Conservation (phyloP, 768 basidiomycete species). For the Rhizopogon rudus region DNA sequence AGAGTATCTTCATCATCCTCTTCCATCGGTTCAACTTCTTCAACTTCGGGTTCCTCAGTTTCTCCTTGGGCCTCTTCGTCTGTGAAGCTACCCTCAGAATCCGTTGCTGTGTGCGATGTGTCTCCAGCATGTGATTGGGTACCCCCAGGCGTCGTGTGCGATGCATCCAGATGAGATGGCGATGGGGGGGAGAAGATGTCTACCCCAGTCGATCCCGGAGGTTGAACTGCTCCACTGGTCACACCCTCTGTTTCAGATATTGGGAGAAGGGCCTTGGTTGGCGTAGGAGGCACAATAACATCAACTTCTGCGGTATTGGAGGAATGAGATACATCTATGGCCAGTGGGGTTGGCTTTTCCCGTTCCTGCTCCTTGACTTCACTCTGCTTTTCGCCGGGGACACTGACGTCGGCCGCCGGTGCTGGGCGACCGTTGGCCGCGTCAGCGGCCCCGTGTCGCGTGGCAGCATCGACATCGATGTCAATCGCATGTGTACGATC, state of each 20-base stretch:
- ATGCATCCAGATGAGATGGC: slow-evolving; percentile 16
- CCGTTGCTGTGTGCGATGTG: slow-evolving; percentile 25
- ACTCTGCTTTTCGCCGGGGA: slow-evolving; percentile 24
- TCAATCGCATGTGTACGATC: slow-evolving; percentile 41
- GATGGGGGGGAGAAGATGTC: slow-evolving; percentile 26
- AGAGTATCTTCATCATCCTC: slow-evolving; percentile 85
- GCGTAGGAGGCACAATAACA: slow-evolving; percentile 43
- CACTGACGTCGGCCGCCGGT: slow-evolving; percentile 14
- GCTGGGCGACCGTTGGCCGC: slow-evolving; percentile 14
- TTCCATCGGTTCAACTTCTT: slow-evolving; percentile 60
- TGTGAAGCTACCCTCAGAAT: slow-evolving; percentile 39
- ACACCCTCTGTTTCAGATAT: slow-evolving; percentile 80
- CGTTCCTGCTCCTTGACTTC: slow-evolving; percentile 29
- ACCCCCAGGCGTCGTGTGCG: slow-evolving; percentile 18
- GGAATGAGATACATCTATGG: slow-evolving; percentile 11
- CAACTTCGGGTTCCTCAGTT: slow-evolving; percentile 63
- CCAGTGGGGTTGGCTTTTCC: slow-evolving; percentile 35
- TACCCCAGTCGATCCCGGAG: slow-evolving; percentile 75
- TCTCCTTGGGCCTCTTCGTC: slow-evolving; percentile 66
- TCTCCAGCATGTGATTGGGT: slow-evolving; percentile 25
- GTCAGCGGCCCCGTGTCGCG: slow-evolving; percentile 16
- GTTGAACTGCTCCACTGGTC: slow-evolving; percentile 88
- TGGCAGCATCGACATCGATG: slow-evolving; percentile 25
- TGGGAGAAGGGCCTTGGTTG: slow-evolving; percentile 42
- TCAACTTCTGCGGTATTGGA: slow-evolving; percentile 27